A percentile compares a stretch with the other conserved stretches of the same genome.
phyloP scores from a whole-genome alignment of 148 eudicot species.

The Dysphania ambrosioides region DNA sequence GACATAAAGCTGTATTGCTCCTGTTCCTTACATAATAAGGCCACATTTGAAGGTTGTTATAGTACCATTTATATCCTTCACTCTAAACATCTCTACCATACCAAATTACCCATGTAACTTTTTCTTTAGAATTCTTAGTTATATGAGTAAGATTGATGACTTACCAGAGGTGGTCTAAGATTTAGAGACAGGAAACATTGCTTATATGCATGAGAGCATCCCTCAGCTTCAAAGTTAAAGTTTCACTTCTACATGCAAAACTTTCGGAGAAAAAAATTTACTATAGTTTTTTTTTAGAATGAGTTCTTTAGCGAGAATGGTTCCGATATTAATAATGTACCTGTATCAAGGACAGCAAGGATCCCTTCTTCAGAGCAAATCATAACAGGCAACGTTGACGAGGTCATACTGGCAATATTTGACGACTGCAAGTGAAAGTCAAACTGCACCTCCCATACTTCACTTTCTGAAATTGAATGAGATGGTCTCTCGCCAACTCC shows the following conservation, averaged over 20 bases:
- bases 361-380: conserved; percentile 96
- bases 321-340: conserved; percentile 29
- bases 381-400: conserved; percentile 79
- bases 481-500: conserved; percentile 40
- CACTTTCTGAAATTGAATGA: conserved; percentile 65
- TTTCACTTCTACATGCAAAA: not conserved
- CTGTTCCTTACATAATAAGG: too few relatives aligned
- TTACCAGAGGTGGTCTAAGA: not conserved
- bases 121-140: not conserved
- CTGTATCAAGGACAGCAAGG: conserved; percentile 77
- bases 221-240: not conserved
- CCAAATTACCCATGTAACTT: not conserved
- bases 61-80: not conserved
- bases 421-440: conserved; percentile 62
- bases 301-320: not conserved
- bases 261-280: not conserved
- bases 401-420: conserved; percentile 44
- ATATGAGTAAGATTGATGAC: not conserved
- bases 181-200: not conserved
- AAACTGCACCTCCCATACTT: conserved; percentile 92
- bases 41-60: too few relatives aligned
- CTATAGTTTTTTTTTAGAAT: not conserved
- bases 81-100: not conserved
- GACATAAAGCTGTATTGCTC: too few relatives aligned
- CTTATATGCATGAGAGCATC: not conserved